Conservation (phyloP, 2,329 filamentous ascomycete genomes). For the Cladorrhinum sp. region DNA sequence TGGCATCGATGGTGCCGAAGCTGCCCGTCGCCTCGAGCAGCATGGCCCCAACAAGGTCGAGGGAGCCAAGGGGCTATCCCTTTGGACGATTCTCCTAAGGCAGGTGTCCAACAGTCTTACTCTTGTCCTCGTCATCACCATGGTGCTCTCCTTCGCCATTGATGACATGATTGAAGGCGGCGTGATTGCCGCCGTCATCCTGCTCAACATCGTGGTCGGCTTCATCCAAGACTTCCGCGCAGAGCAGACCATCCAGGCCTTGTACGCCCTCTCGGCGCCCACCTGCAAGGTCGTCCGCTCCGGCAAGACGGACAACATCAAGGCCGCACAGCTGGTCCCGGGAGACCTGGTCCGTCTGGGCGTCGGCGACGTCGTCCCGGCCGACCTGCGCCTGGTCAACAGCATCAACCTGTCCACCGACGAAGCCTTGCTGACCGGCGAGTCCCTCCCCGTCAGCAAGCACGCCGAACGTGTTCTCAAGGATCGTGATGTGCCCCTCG, state of each 20-base stretch:
- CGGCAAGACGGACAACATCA: constrained; percentile 48
- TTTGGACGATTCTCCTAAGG: constrained; percentile 73
- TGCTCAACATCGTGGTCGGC: constrained; percentile 66
- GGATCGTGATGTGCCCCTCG: constrained; percentile 56
- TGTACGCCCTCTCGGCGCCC: constrained; percentile 56
- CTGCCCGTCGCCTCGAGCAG: constrained; percentile 60
- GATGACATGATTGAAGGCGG: constrained; percentile 65
- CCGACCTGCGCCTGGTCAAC: constrained; percentile 63
- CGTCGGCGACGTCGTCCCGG: constrained; percentile 67
- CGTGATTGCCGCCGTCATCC: constrained; percentile 64
- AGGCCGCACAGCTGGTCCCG: constrained; percentile 57
- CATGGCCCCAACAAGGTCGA: constrained; percentile 71
- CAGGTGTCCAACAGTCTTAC: constrained; percentile 77
- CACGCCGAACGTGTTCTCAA: constrained; percentile 53
- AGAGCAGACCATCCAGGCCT: constrained; percentile 60
- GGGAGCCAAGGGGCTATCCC: constrained; percentile 66
- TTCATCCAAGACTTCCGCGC: constrained; percentile 60
- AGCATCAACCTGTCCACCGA: constrained; percentile 74
- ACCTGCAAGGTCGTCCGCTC: constrained; percentile 58
- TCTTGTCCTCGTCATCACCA: constrained; percentile 68
- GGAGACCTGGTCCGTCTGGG: constrained; percentile 63
- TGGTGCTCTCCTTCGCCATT: constrained; percentile 66
- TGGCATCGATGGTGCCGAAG: constrained; percentile 63
- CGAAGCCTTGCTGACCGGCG: constrained; percentile 70
- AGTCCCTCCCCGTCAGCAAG: constrained; percentile 68